A percentile compares a stretch with the other conserved stretches of the same genome.
These are phyloP conservation scores for Trametes cinnabarina DNA, from an alignment of 768 basidiomycete species.

Conservation along the genomic window DNA sequence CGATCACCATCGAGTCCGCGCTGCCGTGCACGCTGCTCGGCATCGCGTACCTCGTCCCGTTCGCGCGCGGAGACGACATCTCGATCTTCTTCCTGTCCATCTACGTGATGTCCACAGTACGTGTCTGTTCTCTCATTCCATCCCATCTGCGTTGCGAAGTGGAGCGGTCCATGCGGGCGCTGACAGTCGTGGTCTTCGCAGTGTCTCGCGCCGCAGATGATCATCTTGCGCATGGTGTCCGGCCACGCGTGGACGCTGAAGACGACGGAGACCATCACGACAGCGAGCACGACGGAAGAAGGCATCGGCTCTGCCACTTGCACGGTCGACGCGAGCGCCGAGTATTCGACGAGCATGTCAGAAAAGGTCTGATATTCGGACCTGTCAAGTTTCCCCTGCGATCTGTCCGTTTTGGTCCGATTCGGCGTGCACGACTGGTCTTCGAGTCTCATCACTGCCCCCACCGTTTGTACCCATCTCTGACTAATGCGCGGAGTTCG, in stretches of 20 bases:
- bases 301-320: not conserved
- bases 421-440: no score
- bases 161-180: not conserved
- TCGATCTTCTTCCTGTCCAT: constrained; percentile 19
- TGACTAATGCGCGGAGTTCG: no score
- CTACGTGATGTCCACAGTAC: constrained; percentile 20
- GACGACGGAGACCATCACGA: not conserved
- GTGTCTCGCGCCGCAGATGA: constrained; percentile 15
- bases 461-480: no score
- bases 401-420: not conserved
- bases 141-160: not conserved
- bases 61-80: constrained; percentile 3
- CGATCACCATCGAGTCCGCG: constrained; percentile 18
- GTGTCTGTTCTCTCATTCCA: not conserved
- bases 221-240: constrained; percentile 5
- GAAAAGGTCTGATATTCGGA: not conserved
- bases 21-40: constrained; percentile 16
- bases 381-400: not conserved
- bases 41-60: constrained; percentile 19
- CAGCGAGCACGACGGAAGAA: not conserved
- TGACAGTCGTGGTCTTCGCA: not conserved
- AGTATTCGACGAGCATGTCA: not conserved
- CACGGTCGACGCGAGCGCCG: no score
- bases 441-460: no score
- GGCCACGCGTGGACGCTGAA: constrained; percentile 6